phyloP scores from a whole-genome alignment of 2,329 filamentous ascomycete species.

The Pseudogymnoascus verrucosus region DNA sequence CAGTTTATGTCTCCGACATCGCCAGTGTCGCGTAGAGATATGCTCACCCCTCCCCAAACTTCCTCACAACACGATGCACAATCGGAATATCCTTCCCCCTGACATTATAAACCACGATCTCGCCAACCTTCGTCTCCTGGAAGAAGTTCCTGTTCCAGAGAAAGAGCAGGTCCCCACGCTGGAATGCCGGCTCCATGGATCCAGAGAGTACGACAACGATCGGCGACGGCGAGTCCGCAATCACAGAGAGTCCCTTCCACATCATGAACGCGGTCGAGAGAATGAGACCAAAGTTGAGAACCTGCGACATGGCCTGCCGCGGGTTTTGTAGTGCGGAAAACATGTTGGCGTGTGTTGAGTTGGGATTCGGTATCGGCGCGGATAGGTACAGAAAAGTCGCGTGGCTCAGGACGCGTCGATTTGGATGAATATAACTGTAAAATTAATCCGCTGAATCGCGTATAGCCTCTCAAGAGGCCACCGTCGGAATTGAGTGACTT shows the following conservation, averaged over 20 bases:
- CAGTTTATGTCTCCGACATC: neutral
- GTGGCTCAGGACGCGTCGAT: neutral
- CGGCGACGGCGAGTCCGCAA: slow-evolving; percentile 50
- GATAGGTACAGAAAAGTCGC: neutral
- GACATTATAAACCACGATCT: slow-evolving; percentile 70
- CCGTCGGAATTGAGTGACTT: neutral
- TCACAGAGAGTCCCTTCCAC: slow-evolving; percentile 62
- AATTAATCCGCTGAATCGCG: neutral
- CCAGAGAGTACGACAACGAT: slow-evolving; percentile 55
- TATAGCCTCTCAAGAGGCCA: neutral
- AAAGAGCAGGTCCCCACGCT: slow-evolving; percentile 50
- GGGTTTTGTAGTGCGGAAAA: slow-evolving; percentile 51
- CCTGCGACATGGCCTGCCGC: slow-evolving; percentile 57
- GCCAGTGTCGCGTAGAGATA: neutral
- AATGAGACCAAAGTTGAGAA: slow-evolving; percentile 66
- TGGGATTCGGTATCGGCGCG: neutral
- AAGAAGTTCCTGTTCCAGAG: slow-evolving; percentile 48
- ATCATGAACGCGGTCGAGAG: slow-evolving; percentile 68
- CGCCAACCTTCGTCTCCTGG: slow-evolving; percentile 57
- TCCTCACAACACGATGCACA: slow-evolving; percentile 83
- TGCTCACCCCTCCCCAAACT: slow-evolving; percentile 51
- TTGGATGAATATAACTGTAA: neutral
- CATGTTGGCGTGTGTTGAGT: slow-evolving; percentile 32
- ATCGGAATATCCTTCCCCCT: slow-evolving; percentile 91
- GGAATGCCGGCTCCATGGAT: slow-evolving; percentile 54